Base-by-base conservation (phyloP, 108 stramenopile genomes). In the Skeletonema potamos region DNA sequence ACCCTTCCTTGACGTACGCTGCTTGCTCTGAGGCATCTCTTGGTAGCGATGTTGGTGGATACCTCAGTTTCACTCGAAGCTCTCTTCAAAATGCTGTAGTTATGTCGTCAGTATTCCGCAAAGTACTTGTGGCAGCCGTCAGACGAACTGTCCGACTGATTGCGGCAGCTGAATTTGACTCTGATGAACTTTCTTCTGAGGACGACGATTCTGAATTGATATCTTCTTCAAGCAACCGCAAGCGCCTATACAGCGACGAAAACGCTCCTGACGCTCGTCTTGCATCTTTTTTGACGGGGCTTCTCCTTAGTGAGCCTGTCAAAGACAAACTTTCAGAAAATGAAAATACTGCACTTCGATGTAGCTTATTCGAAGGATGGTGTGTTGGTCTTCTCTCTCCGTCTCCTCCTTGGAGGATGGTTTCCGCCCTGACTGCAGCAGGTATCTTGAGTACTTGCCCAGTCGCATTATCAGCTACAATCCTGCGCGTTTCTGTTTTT, bases 391-490 rank as follows among this genome's bases (percentile, higher is more conserved):
- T 94, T 26, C 73, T 94, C 8, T 91, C 92, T 18, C 88, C 84
- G 18, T 94, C 92, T 1, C 54, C 86, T 27, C 92, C 92, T 15
- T 94, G 90, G 90, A 64, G 90, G 29, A 91, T 94, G 92, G 77
- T 94, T 10, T 91, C 81, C 67, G 84, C 92, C 20, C 64, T 88
- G 48, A 87, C 87, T 27, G 79, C 86, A 1, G 72, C 89, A 65
- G 89, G 88, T 10, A 90, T 94, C 54, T 54, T 94, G 46, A 88
- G 86, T 54, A 34, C 37, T n/a, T 83, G 73, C 30, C 87, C 88
- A 27, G 13, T 32, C 27, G 87, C 87, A 13, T 70, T 91, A 9
- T 37, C 44, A 9, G 48, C 60, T 9, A 79, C 81, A 7, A 66
- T 86, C 7, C 66, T 74, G 10, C 72, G 75, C 2, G 71, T 64